phyloP scores from a whole-genome alignment of 1,139 yeast species.

The Pichia kudriavzevii region DNA sequence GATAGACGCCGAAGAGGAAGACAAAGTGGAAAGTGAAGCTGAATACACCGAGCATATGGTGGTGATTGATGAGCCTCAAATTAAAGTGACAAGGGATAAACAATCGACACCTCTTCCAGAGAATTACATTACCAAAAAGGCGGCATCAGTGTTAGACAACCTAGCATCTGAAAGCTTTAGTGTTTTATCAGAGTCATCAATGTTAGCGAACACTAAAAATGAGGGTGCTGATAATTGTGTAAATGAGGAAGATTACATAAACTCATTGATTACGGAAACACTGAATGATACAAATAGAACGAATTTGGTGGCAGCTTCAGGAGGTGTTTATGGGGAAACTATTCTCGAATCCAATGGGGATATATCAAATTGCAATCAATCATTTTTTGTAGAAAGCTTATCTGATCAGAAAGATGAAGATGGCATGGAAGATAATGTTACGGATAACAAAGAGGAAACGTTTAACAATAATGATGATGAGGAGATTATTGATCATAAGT shows the following conservation, averaged over 20 bases:
- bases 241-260: slow-evolving; percentile 21
- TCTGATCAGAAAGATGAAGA: slow-evolving; percentile 6
- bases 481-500: too few relatives aligned
- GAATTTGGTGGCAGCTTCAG: not conserved
- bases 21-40: not conserved
- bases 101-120: not conserved
- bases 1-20: not conserved
- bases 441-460: not conserved
- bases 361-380: slow-evolving; percentile 8
- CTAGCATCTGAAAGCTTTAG: slow-evolving; percentile 14
- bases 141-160: not conserved
- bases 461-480: not conserved
- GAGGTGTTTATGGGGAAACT: slow-evolving; percentile 13
- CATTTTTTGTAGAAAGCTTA: slow-evolving; percentile 15
- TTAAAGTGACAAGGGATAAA: too few relatives aligned
- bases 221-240: slow-evolving; percentile 6
- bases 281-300: not conserved
- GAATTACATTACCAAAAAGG: slow-evolving; percentile 1
- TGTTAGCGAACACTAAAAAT: not conserved
- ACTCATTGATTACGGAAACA: slow-evolving; percentile 21
- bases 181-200: slow-evolving; percentile 21
- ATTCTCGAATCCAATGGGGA: slow-evolving; percentile 5
- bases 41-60: slow-evolving; percentile 1
- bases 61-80: not conserved
- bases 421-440: not conserved